A percentile compares a stretch with the other conserved stretches of the same genome.
These are phyloP conservation scores for Hemerocallis citrina DNA, from an alignment of 106 monocot genomes.

Conservation along the genomic window DNA sequence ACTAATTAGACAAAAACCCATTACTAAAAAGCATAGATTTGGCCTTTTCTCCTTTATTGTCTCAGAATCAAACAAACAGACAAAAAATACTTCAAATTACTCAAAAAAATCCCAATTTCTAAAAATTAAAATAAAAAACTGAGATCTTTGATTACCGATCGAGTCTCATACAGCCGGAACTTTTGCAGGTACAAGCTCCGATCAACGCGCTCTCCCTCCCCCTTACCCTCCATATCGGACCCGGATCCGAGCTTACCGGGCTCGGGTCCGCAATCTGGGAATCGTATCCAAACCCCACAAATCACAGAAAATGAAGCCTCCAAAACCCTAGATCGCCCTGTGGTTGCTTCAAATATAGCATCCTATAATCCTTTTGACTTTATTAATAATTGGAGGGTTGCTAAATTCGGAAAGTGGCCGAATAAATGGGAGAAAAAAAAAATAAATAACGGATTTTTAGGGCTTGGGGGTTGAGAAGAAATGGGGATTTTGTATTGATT, in stretches of 20 bases:
- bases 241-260: slow-evolving; percentile 1
- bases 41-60: too few relatives aligned
- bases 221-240: slow-evolving; percentile 13
- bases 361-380: background rate
- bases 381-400: background rate
- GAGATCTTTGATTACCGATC: slow-evolving; percentile 29
- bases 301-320: slow-evolving; percentile 4
- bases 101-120: too few relatives aligned
- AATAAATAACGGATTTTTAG: background rate
- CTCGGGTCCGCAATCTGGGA: background rate
- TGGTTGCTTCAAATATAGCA: slow-evolving; percentile 34
- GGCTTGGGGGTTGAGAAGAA: background rate
- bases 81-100: background rate
- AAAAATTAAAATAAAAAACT: background rate
- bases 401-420: background rate
- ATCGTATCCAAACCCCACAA: slow-evolving; percentile 12
- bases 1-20: too few relatives aligned
- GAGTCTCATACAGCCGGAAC: slow-evolving; percentile 64
- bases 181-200: slow-evolving; percentile 30
- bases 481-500: background rate
- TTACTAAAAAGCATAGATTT: too few relatives aligned
- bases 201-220: slow-evolving; percentile 1
- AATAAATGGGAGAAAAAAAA: background rate
- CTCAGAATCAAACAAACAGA: background rate
- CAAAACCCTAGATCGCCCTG: slow-evolving; percentile 16